Conservation (phyloP, 768 basidiomycete genomes). For the Tylopilus felleus region DNA sequence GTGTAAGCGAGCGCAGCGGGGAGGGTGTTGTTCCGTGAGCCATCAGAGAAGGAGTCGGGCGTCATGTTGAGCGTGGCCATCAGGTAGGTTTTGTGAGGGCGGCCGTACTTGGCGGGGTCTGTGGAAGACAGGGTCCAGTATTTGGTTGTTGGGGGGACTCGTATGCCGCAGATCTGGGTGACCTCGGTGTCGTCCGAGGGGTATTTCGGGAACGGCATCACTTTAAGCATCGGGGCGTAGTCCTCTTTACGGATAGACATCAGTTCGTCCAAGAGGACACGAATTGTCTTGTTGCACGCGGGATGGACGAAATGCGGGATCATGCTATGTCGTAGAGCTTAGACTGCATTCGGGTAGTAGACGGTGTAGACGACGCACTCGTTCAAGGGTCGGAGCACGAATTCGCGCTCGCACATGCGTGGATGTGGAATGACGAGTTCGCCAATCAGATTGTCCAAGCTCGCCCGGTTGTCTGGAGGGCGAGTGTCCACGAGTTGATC, state of each 20-base stretch:
- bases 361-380: constrained; percentile 53
- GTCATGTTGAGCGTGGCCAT: constrained; percentile 73
- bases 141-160: constrained; percentile 20
- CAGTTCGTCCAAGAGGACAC: constrained; percentile 43
- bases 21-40: constrained; percentile 34
- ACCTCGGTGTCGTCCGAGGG: constrained; percentile 31
- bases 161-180: constrained; percentile 6
- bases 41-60: constrained; percentile 1
- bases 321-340: constrained; percentile 50
- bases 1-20: constrained; percentile 54
- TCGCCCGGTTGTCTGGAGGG: constrained; percentile 38
- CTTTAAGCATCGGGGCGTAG: constrained; percentile 58
- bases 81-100: constrained; percentile 51
- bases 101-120: constrained; percentile 8
- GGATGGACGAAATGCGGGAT: constrained; percentile 77
- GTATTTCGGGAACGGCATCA: constrained; percentile 69
- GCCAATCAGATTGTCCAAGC: constrained; percentile 55
- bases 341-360: not conserved
- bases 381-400: constrained; percentile 81
- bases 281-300: constrained; percentile 42
- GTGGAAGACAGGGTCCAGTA: constrained; percentile 26
- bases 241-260: constrained; percentile 26
- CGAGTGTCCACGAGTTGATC: constrained; percentile 56
- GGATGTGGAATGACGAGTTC: constrained; percentile 87
- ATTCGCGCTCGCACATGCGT: constrained; percentile 79